Conservation (phyloP, 192 early-diverging fungal species). For the Coemansia reversa region DNA sequence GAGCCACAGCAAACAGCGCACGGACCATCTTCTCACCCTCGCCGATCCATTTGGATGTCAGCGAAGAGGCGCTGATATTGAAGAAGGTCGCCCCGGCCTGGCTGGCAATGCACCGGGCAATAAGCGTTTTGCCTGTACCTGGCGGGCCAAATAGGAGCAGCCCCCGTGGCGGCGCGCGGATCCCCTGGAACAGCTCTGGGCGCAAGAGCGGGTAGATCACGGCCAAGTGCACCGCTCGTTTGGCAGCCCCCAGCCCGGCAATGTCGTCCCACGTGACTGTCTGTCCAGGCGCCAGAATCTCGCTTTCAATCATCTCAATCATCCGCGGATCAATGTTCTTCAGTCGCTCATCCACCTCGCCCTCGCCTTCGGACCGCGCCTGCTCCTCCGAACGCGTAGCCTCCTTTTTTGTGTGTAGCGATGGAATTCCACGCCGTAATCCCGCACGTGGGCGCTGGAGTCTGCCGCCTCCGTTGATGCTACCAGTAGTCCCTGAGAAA, state of each 20-base stretch:
- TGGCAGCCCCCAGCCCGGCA: slow-evolving; percentile 80
- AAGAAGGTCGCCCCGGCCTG: slow-evolving; percentile 90
- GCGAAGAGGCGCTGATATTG: slow-evolving; percentile 82
- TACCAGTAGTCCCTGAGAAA: slow-evolving; percentile 6
- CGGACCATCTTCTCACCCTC: slow-evolving; percentile 95
- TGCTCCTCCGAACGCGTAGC: slow-evolving; percentile 1
- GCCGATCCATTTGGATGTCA: slow-evolving; percentile 94
- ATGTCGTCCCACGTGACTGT: slow-evolving; percentile 81
- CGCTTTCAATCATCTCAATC: slow-evolving; percentile 86
- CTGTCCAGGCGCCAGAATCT: slow-evolving; percentile 68
- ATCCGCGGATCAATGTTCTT: slow-evolving; percentile 84
- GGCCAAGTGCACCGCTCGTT: slow-evolving; percentile 72
- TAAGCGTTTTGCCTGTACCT: slow-evolving; percentile 80
- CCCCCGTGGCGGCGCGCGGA: slow-evolving; percentile 79
- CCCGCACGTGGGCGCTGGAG: slow-evolving; percentile 19
- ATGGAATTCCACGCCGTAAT: slow-evolving; percentile 9
- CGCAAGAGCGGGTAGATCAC: slow-evolving; percentile 80
- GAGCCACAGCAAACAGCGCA: slow-evolving; percentile 86
- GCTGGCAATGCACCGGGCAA: slow-evolving; percentile 85
- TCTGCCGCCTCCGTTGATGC: not conserved
- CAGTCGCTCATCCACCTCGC: slow-evolving; percentile 66
- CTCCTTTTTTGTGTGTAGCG: slow-evolving; percentile 27
- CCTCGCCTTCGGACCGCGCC: slow-evolving; percentile 12
- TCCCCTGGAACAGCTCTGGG: slow-evolving; percentile 83
- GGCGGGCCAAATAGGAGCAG: slow-evolving; percentile 89